Evolutionary conservation across 768 basidiomycete genomes (phyloP).

Genomic region (Phaeolepiota aurea): DNA sequence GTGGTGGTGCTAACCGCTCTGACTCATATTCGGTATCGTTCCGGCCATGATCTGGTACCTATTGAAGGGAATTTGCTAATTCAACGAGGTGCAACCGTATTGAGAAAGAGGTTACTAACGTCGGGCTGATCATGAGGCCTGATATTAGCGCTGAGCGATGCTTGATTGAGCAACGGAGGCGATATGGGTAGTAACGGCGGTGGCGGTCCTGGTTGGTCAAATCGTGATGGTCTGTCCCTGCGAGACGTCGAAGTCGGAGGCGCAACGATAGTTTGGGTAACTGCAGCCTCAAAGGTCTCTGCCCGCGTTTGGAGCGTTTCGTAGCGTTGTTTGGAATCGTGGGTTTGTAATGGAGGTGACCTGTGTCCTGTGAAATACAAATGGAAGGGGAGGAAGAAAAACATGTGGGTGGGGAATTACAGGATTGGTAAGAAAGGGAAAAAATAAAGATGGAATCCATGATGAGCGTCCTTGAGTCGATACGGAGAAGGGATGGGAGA

Average conservation of each 20-base stretch:
- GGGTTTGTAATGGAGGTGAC: conserved; percentile 26
- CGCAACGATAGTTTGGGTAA: background rate
- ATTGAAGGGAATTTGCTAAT: background rate
- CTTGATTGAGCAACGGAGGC: background rate
- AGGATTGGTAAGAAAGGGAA: conserved; percentile 22
- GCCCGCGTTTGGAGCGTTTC: conserved; percentile 1
- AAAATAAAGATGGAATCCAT: conserved; percentile 29
- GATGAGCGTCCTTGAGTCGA: conserved; percentile 32
- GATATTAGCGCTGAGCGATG: background rate
- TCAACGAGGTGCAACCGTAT: no score
- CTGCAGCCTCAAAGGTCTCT: conserved; percentile 2
- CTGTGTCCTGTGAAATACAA: conserved; percentile 39
- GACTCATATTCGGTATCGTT: background rate
- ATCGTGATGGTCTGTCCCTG: conserved; percentile 3
- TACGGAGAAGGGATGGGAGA: conserved; percentile 20
- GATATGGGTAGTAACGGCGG: background rate
- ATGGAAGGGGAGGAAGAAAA: conserved; percentile 21
- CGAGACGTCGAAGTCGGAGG: conserved; percentile 1
- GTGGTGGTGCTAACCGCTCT: background rate
- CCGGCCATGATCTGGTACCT: background rate
- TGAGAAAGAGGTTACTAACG: background rate
- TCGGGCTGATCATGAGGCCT: background rate
- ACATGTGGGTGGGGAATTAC: conserved; percentile 21
- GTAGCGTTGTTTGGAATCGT: conserved; percentile 5
- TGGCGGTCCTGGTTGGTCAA: conserved; percentile 11